Conservation (phyloP, 257 asterid genomes). For the Lycium ferocissimum region DNA sequence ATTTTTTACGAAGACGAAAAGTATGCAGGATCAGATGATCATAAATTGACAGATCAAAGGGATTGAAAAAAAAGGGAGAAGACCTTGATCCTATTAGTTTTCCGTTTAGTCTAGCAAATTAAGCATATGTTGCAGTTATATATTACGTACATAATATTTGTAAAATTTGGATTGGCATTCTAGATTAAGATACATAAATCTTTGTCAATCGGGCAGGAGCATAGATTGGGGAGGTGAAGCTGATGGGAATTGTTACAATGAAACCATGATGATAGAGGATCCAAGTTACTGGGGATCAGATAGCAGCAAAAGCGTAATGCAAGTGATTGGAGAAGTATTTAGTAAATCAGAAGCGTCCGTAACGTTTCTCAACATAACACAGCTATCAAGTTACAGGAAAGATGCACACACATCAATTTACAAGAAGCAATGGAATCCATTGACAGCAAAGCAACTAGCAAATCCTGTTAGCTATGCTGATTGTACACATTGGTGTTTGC, state of each 20-base stretch:
- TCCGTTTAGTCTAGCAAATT: neutral
- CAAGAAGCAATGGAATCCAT: conserved; percentile 64
- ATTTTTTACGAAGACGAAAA: neutral
- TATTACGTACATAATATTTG: neutral
- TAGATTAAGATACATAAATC: neutral
- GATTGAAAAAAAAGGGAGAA: too few species aligned
- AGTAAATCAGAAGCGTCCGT: conserved; percentile 50
- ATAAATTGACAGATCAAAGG: neutral
- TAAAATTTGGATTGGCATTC: neutral
- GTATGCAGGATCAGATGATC: neutral
- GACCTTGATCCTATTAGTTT: neutral
- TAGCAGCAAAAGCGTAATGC: conserved; percentile 48
- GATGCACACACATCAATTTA: conserved; percentile 77
- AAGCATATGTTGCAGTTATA: neutral
- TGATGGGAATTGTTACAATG: conserved; percentile 62
- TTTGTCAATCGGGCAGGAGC: conserved; percentile 43
- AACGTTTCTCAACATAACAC: conserved; percentile 65
- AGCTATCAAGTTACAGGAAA: conserved; percentile 65
- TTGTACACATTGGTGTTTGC: conserved; percentile 77
- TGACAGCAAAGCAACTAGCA: conserved; percentile 54
- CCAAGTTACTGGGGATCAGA: conserved; percentile 62
- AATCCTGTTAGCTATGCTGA: conserved; percentile 68
- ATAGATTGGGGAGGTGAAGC: conserved; percentile 67
- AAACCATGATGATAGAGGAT: conserved; percentile 55
- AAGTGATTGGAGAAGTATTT: conserved; percentile 46